phyloP scores from a whole-genome alignment of 2,329 filamentous ascomycete genomes.

The Alternaria sp. region DNA sequence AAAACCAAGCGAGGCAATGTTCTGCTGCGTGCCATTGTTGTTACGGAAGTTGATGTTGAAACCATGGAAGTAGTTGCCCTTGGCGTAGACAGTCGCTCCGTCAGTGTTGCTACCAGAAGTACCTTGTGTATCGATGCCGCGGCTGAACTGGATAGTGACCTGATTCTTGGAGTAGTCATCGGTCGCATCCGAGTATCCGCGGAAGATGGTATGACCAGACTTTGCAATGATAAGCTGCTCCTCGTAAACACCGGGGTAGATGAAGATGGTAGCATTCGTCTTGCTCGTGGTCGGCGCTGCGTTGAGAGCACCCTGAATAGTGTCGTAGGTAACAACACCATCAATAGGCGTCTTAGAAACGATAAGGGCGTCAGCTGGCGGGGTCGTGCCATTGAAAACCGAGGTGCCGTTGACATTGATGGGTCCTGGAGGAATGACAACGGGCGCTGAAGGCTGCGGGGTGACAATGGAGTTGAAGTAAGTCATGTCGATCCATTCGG shows the following conservation, averaged over 20 bases:
- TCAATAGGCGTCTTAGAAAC: constrained; percentile 51
- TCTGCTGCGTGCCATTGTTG: constrained; percentile 48
- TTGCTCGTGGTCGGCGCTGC: constrained; percentile 49
- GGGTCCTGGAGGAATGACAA: constrained; percentile 30
- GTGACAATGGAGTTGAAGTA: constrained; percentile 52
- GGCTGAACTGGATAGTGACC: constrained; percentile 48
- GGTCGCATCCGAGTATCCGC: constrained; percentile 50
- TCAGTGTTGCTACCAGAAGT: constrained; percentile 49
- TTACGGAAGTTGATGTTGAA: constrained; percentile 55
- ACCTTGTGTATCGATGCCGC: constrained; percentile 51
- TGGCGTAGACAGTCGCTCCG: constrained; percentile 53
- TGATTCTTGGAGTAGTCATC: constrained; percentile 51
- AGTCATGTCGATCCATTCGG: constrained; percentile 52
- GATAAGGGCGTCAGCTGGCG: constrained; percentile 50
- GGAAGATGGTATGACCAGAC: constrained; percentile 52
- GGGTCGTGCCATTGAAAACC: constrained; percentile 45
- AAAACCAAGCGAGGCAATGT: constrained; percentile 53
- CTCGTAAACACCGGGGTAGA: constrained; percentile 53
- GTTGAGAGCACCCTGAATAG: constrained; percentile 50
- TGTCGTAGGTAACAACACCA: constrained; percentile 48
- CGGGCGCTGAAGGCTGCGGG: constrained; percentile 33
- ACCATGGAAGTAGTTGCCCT: constrained; percentile 53
- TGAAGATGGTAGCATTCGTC: constrained; percentile 51
- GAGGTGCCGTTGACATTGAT: constrained; percentile 34
- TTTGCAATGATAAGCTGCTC: constrained; percentile 53